Evolutionary conservation across 1,284 basidiomycete genomes (phyloP).

Genomic region (Ceratobasidium sp.): DNA sequence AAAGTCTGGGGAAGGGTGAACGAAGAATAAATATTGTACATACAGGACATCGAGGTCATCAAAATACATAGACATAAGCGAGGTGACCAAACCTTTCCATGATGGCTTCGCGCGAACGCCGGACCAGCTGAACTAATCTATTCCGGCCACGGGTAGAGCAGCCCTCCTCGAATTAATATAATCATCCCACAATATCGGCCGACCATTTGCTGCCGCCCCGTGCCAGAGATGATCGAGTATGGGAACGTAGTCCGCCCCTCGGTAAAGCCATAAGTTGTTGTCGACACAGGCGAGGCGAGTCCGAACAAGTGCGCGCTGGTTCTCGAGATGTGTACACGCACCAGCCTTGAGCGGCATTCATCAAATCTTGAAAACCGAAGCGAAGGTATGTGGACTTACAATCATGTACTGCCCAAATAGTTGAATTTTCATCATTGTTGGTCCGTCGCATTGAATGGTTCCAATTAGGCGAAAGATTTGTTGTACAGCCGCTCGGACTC

Average conservation of each 20-base stretch:
- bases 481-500: not conserved
- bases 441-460: not conserved
- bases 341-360: not conserved
- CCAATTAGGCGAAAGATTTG: slow-evolving; percentile 9
- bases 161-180: slow-evolving; percentile 6
- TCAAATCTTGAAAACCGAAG: no score
- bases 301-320: slow-evolving; percentile 1
- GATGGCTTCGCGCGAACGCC: no score
- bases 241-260: slow-evolving; percentile 12
- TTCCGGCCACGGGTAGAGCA: not conserved
- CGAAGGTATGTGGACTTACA: not conserved
- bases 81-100: no score
- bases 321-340: slow-evolving; percentile 4
- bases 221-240: slow-evolving; percentile 28
- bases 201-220: not conserved
- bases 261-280: slow-evolving; percentile 1
- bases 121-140: no score
- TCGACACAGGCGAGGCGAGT: not conserved
- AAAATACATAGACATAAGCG: no score
- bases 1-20: no score
- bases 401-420: slow-evolving; percentile 21
- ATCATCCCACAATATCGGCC: slow-evolving; percentile 9
- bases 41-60: no score
- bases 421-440: not conserved
- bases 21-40: no score